These are phyloP conservation scores for Yamadazyma diddensiae DNA, from an alignment of 1,139 yeast species.

Conservation along the genomic window DNA sequence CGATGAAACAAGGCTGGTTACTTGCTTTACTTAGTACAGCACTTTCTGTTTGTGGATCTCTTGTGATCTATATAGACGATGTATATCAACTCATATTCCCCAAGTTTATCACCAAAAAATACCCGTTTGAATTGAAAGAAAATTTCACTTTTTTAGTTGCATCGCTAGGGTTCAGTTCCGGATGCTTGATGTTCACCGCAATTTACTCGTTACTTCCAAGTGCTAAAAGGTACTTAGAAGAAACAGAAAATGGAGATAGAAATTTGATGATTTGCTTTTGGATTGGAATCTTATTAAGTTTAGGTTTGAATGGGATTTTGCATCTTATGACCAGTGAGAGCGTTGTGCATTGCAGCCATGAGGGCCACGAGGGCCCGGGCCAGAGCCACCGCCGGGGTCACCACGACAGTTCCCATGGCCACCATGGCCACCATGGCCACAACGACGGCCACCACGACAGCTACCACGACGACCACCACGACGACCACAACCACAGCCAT, in stretches of 20 bases:
- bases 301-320: conserved; percentile 57
- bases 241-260: conserved; percentile 6
- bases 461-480: conserved; percentile 8
- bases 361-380: conserved; percentile 20
- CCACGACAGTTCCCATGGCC: background rate
- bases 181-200: conserved; percentile 75
- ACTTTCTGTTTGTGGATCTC: conserved; percentile 60
- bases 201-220: conserved; percentile 72
- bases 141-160: conserved; percentile 62
- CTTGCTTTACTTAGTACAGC: conserved; percentile 53
- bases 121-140: conserved; percentile 54
- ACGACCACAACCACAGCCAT: conserved; percentile 8
- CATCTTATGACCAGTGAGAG: conserved; percentile 79
- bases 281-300: conserved; percentile 60
- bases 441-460: conserved; percentile 1
- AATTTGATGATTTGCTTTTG: conserved; percentile 51
- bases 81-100: conserved; percentile 42
- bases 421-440: background rate
- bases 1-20: conserved; percentile 48
- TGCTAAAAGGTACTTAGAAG: conserved; percentile 39
- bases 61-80: conserved; percentile 51
- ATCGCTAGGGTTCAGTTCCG: conserved; percentile 71
- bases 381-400: background rate
- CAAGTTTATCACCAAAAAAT: conserved; percentile 31
- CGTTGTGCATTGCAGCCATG: conserved; percentile 81